Evolutionary conservation across 768 basidiomycete genomes (phyloP).

Genomic region (Trametes punicea): DNA sequence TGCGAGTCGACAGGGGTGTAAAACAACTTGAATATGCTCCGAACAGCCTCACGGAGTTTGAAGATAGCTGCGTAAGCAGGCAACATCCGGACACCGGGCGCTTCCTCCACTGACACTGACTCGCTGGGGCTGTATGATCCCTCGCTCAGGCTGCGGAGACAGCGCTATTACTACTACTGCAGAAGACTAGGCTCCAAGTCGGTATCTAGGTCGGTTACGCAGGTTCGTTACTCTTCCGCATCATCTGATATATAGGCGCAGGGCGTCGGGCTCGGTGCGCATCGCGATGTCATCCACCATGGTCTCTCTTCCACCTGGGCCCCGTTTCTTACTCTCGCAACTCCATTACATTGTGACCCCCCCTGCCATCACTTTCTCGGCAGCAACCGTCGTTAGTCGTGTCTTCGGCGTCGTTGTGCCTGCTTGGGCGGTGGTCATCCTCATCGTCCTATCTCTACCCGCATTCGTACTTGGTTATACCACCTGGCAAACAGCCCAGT

Average conservation of each 20-base stretch:
- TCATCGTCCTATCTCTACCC: neutral
- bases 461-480: neutral
- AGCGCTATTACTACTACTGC: neutral
- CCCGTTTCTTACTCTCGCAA: neutral
- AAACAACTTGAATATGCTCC: no score
- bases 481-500: neutral
- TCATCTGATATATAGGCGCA: neutral
- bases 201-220: neutral
- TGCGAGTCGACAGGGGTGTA: no score
- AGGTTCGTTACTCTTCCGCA: neutral
- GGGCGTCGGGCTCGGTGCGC: neutral
- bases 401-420: neutral
- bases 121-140: no score
- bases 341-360: neutral
- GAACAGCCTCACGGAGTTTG: no score
- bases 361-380: neutral
- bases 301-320: slow-evolving; percentile 2
- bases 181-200: neutral
- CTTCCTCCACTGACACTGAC: no score
- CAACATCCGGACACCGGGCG: neutral
- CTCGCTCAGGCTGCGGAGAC: no score
- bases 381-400: neutral
- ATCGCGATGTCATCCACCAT: neutral
- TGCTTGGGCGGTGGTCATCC: neutral
- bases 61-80: neutral